phyloP scores from a whole-genome alignment of 2,329 filamentous ascomycete species.

The Talaromyces sp. region DNA sequence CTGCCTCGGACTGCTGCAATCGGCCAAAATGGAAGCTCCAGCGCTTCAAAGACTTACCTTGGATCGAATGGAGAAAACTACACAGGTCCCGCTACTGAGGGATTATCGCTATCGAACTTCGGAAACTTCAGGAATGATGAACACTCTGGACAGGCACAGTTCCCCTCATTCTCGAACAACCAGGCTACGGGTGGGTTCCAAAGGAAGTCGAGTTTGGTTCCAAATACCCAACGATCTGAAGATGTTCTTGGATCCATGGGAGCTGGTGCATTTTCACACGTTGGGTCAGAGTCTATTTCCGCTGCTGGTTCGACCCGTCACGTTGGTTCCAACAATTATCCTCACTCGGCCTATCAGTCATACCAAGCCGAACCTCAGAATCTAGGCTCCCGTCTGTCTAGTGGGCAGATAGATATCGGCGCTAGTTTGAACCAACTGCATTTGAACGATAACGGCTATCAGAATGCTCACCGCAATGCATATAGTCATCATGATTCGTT shows the following conservation, averaged over 20 bases:
- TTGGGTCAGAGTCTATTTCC: conserved; percentile 31
- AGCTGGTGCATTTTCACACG: conserved; percentile 33
- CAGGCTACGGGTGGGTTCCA: conserved; percentile 33
- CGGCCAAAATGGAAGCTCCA: conserved; percentile 39
- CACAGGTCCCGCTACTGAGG: conserved; percentile 35
- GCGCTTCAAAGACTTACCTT: conserved; percentile 35
- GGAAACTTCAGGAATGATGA: conserved; percentile 36
- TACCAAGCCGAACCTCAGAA: conserved; percentile 42
- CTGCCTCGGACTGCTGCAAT: conserved; percentile 47
- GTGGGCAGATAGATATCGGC: conserved; percentile 33
- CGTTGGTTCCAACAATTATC: conserved; percentile 28
- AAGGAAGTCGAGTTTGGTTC: conserved; percentile 32
- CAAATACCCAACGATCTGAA: conserved; percentile 30
- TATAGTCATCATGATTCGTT: conserved; percentile 39
- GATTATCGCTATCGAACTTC: conserved; percentile 32
- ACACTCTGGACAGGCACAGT: conserved; percentile 29
- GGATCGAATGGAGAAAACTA: conserved; percentile 34
- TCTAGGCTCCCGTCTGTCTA: conserved; percentile 32
- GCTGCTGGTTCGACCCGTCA: conserved; percentile 27
- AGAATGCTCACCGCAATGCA: conserved; percentile 28
- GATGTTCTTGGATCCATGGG: conserved; percentile 31
- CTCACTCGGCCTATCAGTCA: conserved; percentile 40
- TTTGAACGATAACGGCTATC: conserved; percentile 35
- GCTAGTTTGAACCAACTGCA: conserved; percentile 37
- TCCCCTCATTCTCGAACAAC: conserved; percentile 29